These are phyloP conservation scores for Pontederia crassipes DNA, from an alignment of 176 grass and related monocot species.

Conservation along the genomic window DNA sequence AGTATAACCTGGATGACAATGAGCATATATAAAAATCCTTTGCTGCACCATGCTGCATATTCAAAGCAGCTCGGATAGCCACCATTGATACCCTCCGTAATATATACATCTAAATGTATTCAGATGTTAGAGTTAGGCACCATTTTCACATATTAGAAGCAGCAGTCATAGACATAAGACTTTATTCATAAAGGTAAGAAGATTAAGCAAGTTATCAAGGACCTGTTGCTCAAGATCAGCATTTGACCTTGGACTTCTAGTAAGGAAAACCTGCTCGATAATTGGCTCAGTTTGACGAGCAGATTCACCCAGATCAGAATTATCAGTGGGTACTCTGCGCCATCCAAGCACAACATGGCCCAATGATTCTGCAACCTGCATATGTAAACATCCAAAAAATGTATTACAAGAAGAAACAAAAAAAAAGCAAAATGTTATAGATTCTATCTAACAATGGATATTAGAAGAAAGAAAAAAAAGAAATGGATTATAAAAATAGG, in stretches of 20 bases:
- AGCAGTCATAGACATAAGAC: background rate
- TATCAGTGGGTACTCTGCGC: slow-evolving; percentile 71
- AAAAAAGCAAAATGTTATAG: no score
- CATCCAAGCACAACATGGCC: slow-evolving; percentile 87
- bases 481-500: no score
- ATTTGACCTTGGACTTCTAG: slow-evolving; percentile 47
- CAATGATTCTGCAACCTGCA: slow-evolving; percentile 61
- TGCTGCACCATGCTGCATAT: slow-evolving; percentile 37
- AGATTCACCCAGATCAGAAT: slow-evolving; percentile 72
- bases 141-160: background rate
- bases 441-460: no score
- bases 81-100: slow-evolving; percentile 72
- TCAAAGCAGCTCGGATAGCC: slow-evolving; percentile 45
- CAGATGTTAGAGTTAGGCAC: slow-evolving; percentile 12
- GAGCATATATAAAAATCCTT: slow-evolving; percentile 97
- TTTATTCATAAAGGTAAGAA: background rate
- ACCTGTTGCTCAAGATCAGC: slow-evolving; percentile 88
- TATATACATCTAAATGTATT: slow-evolving; percentile 52
- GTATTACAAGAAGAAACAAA: no score
- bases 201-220: background rate
- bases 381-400: background rate
- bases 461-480: no score
- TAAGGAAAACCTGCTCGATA: slow-evolving; percentile 84
- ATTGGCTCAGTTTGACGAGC: slow-evolving; percentile 62
- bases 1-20: slow-evolving; percentile 79